A percentile compares a stretch with the other conserved stretches of the same genome.
Conservation (phyloP, 2,329 filamentous ascomycete genomes). For the Meredithiella fracta region DNA sequence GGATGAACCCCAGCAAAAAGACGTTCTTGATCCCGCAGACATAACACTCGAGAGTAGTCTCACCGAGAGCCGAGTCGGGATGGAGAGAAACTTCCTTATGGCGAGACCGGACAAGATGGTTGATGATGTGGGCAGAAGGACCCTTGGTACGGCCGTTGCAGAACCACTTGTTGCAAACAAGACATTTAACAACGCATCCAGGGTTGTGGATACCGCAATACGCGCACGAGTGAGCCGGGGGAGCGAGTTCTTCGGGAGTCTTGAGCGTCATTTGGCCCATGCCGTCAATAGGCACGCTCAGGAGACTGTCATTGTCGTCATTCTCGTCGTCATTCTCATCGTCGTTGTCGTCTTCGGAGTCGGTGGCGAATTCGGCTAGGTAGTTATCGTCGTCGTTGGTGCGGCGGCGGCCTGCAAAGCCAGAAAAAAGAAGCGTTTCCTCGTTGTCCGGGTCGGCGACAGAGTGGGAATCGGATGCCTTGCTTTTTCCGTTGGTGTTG, state of each 20-base stretch:
- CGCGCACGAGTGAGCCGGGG: slow-evolving; percentile 88
- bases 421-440: slow-evolving; percentile 54
- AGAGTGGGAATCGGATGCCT: slow-evolving; percentile 10
- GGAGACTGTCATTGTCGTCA: slow-evolving; percentile 60
- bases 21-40: slow-evolving; percentile 99
- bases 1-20: slow-evolving; percentile 92
- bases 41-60: slow-evolving; percentile 95
- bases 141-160: slow-evolving; percentile 95
- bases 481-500: slow-evolving; percentile 10
- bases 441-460: slow-evolving; percentile 39
- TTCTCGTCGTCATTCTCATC: slow-evolving; percentile 42
- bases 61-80: slow-evolving; percentile 78
- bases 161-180: slow-evolving; percentile 96
- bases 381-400: slow-evolving; percentile 83
- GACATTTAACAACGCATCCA: slow-evolving; percentile 86
- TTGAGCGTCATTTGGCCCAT: slow-evolving; percentile 46
- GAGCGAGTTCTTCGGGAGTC: slow-evolving; percentile 59
- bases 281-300: slow-evolving; percentile 66
- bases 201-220: slow-evolving; percentile 97
- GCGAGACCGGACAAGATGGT: slow-evolving; percentile 87
- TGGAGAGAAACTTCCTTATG: slow-evolving; percentile 98
- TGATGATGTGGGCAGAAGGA: slow-evolving; percentile 94
- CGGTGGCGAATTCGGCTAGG: slow-evolving; percentile 78
- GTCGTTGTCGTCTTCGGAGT: slow-evolving; percentile 36
- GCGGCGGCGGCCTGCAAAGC: slow-evolving; percentile 46